Base-by-base conservation (phyloP, 2,329 filamentous ascomycete species). In the Aspergillus flavus region DNA sequence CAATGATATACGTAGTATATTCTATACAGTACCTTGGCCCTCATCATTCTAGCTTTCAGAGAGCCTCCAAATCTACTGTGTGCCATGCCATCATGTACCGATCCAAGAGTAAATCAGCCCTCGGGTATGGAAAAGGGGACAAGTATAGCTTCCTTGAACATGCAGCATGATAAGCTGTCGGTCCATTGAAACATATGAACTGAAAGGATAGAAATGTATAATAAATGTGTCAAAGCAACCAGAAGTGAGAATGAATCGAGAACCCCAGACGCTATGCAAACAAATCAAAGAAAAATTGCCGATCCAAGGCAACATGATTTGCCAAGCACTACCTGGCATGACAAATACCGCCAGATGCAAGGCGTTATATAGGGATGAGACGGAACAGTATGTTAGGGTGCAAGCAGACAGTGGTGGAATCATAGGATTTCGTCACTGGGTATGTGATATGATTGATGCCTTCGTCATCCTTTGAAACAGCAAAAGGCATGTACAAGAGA, bases 201-300 rank as follows among this genome's bases (percentile, higher is more conserved):
- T 39, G 28, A 59, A 56, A 54, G 46, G 16, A 66, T 68, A 70
- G 53, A 59, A 63, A 63, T 64, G 53, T 53, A 62, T 30, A 45
- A 61, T 26, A 52, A 32, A 52, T 28, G 28, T 52, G 43, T 32
- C 12, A 39, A 43, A 41, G 58, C 60, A 61, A 61, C 39, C 45
- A 63, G 34, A 58, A 70, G 39, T 57, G 48, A 62, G 63, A 67
- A 69, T 58, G 45, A 68, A 69, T 61, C 65, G 64, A 55, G 66
- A 73, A 75, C 74, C 75, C 73, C 75, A 71, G 68, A 69, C 75
- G 75, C 75, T 77, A 77, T 77, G 75, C 75, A 69, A 74, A 71
- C 66, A 73, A 74, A 74, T 69, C 66, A 73, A 72, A 68, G 64
- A 67, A 67, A 61, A 67, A 59, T 52, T 52, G 28, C 61, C 60